Base-by-base conservation (phyloP, 768 basidiomycete species). In the Rubroboletus satanas region DNA sequence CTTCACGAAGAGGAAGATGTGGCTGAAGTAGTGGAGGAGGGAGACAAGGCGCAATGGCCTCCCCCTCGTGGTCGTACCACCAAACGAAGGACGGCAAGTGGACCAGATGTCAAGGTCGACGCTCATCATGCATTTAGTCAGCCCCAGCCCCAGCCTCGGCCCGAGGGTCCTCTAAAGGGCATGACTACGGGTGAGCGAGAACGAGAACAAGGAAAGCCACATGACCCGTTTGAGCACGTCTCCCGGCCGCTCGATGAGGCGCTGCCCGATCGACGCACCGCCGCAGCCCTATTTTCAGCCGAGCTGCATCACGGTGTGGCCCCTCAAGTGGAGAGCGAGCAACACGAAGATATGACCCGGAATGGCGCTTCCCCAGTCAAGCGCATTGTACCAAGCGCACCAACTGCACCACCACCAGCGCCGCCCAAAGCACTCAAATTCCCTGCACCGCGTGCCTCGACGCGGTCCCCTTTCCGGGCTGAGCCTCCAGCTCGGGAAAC, bases 61-160 rank as follows among this genome's bases (percentile, higher is more conserved):
- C 61, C 61, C 1, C 17, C 8, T 28, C 67, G 66, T 18, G 35
- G 42, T n/a, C 45, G 2, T 35, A 15, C 43, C 10, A 21, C 48
- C 26, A 45, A 51, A 45, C 23, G 36, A 33, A 41, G 10, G 39
- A n/a, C 36, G 29, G 18, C 32, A 15, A 51, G 10, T 18, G 45
- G 17, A 49, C 42, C 33, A 21, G 41, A 9, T 6, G 43, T 7
- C 37, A 10, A 36, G 33, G 45, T 29, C 23, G 7, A 38, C 1
- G 12, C 9, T 23, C 60, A 52, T 21, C 66, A 67, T 31, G 4
- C 60, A 18, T 66, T 67, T 35, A 60, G 56, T 47, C 66, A 62
- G 14, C 31, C 21, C 0, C 41, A 32, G 29, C 28, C 41, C 2
- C 50, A 14, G 15, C 26, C 55, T 9, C 31, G 7, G 18, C 6